Base-by-base conservation (phyloP, 192 early-diverging fungal species). In the Neocallimastix lanati region DNA sequence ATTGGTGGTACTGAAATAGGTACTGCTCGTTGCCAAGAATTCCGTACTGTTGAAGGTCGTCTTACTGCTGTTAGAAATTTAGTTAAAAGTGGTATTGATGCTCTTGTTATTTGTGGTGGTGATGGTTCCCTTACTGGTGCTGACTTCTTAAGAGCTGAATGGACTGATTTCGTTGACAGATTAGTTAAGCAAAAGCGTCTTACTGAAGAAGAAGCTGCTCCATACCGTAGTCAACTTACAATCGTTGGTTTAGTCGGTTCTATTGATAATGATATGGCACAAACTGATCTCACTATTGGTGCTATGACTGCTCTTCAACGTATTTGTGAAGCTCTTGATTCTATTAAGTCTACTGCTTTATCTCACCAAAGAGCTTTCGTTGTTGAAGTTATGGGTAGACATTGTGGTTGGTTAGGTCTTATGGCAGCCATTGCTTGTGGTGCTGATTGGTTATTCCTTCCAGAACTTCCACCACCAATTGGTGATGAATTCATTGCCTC, bases 111-210 rank as follows among this genome's bases (percentile, higher is more conserved):
- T 12, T 93, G 94, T 86, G 97, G 97, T 79, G 97, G 97, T 80
- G 97, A 99, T 81, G 97, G 97, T 13, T 96, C 95, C 13, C 88
- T 99, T 80, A 99, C 97, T 4, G 97, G 97, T 78, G 97, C 97
- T 1, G 95, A 99, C 83, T 83, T 88, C 76, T 90, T 99, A 83
- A 88, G 97, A 28, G 85, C 90, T 18, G 97, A 99, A 85, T 99
- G 97, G 97, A 87, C 91, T 38, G 91, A 90, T 12, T 88, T 97
- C 35, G 83, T 95, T 2, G 89, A 87, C 50, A 93, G 95, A 82
- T 87, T 99, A 29, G 85, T 94, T 80, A 79, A 83, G 11, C 85
- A 80, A 25, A 88, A 88, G 30, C 84, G 83, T 35, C 87, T 97
- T 76, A 89, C 85, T 0, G 30, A 80, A 21, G 89, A 88, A 16